These are phyloP conservation scores for Pythium brachiatum DNA, from an alignment of 352 stramenopile species.

Conservation along the genomic window DNA sequence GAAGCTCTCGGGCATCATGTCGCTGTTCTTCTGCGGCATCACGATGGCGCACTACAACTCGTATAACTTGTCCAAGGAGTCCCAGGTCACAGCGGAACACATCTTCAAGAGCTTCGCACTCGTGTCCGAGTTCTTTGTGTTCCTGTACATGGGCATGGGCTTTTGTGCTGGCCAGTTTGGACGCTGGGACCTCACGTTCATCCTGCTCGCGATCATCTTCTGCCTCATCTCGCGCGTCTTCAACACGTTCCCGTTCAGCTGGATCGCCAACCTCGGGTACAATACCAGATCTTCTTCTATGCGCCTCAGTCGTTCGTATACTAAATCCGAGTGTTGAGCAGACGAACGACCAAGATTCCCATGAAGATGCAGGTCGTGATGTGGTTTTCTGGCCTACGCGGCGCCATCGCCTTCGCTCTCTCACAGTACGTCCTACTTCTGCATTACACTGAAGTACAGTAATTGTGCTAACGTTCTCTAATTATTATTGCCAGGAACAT, in stretches of 20 bases:
- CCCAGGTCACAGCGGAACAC: conserved; percentile 63
- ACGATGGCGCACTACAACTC: conserved; percentile 84
- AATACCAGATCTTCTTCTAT: neutral
- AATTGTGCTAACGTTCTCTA: neutral
- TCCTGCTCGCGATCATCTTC: conserved; percentile 85
- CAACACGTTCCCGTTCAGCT: conserved; percentile 94
- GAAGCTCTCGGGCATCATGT: conserved; percentile 89
- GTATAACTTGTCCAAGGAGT: conserved; percentile 71
- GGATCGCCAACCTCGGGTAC: conserved; percentile 54
- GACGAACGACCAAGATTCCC: conserved; percentile 60
- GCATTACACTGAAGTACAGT: neutral
- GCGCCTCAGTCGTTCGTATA: conserved; percentile 52
- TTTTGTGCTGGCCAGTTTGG: conserved; percentile 65
- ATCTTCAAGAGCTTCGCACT: conserved; percentile 78
- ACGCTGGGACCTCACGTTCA: conserved; percentile 84
- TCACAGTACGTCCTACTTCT: conserved; percentile 47
- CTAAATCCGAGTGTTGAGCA: conserved; percentile 28
- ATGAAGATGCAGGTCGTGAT: conserved; percentile 91
- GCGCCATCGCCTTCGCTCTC: conserved; percentile 82
- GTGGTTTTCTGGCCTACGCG: conserved; percentile 91
- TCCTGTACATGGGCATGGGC: conserved; percentile 77
- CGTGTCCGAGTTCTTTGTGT: conserved; percentile 74
- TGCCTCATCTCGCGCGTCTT: conserved; percentile 85
- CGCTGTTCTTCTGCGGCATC: conserved; percentile 90
- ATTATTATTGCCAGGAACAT: conserved; percentile 73